Evolutionary conservation across 257 asterid species (phyloP).

Genomic region (Catharanthus roseus): DNA sequence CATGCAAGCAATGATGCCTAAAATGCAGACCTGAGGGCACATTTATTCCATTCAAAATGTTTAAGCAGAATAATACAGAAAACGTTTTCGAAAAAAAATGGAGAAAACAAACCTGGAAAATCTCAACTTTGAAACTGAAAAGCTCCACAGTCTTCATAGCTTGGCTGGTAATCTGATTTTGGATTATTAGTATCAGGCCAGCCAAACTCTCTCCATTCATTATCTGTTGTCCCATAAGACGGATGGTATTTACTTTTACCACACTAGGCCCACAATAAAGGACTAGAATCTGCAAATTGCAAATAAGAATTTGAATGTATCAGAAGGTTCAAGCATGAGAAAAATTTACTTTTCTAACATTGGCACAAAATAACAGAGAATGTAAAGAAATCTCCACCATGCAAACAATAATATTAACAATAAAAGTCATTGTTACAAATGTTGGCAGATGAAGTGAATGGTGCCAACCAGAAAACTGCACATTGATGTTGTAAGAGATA

Average conservation of each 20-base stretch:
- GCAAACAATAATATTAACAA: not conserved
- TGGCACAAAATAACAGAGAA: not conserved
- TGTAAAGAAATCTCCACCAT: not conserved
- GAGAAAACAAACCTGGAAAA: slow-evolving; percentile 53
- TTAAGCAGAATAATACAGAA: not conserved
- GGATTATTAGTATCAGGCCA: slow-evolving; percentile 57
- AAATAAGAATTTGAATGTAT: slow-evolving; percentile 16
- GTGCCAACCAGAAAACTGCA: not conserved
- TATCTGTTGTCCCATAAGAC: slow-evolving; percentile 36
- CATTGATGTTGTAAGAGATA: not conserved
- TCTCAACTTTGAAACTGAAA: slow-evolving; percentile 60
- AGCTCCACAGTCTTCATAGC: slow-evolving; percentile 58
- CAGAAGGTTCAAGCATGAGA: slow-evolving; percentile 11
- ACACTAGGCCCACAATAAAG: slow-evolving; percentile 42
- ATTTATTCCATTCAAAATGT: slow-evolving; percentile 6
- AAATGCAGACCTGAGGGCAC: not conserved
- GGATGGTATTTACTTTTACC: slow-evolving; percentile 53
- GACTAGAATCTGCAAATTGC: slow-evolving; percentile 62
- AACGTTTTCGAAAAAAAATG: slow-evolving; percentile 1
- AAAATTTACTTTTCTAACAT: not conserved
- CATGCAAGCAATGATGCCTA: not conserved
- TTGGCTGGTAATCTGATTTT: slow-evolving; percentile 57
- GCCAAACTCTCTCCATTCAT: slow-evolving; percentile 41
- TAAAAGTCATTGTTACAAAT: not conserved
- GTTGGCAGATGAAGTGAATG: not conserved